A percentile compares a stretch with the other conserved stretches of the same genome.
Evolutionary conservation across 805 yeast species (phyloP).

Genomic region (Hanseniaspora vineae): DNA sequence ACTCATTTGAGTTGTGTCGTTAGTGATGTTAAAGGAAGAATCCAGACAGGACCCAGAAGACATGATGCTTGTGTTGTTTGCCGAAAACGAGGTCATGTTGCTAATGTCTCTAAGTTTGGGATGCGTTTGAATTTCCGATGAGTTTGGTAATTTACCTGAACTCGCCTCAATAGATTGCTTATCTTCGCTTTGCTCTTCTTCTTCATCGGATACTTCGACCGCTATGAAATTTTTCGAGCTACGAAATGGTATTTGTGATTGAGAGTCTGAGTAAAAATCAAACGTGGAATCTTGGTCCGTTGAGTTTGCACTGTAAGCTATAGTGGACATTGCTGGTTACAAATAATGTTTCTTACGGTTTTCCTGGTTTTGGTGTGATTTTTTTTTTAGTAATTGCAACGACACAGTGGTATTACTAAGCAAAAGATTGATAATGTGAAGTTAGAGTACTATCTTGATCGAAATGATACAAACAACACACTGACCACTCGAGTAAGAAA

Average conservation of each 20-base stretch:
- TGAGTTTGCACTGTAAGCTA: conserved; percentile 1
- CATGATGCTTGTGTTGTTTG: not conserved
- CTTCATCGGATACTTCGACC: conserved; percentile 17
- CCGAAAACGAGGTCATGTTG: not conserved
- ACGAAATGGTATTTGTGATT: conserved; percentile 9
- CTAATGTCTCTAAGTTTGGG: not conserved
- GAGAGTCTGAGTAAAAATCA: conserved; percentile 6
- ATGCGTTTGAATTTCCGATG: not conserved
- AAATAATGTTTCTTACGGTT: not conserved
- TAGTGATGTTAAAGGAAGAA: not conserved
- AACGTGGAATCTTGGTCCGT: conserved; percentile 18
- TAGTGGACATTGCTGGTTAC: conserved; percentile 1
- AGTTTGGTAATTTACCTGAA: not conserved
- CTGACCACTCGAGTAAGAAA: not conserved
- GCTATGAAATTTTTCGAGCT: conserved; percentile 18
- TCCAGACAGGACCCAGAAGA: not conserved
- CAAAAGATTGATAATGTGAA: too few species aligned
- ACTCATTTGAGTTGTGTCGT: not conserved
- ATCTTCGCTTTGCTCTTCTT: not conserved
- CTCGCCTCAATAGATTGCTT: not conserved
- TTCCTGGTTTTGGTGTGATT: not conserved
- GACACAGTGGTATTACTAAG: too few species aligned
- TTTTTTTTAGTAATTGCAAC: conserved; percentile 2
- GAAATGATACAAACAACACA: conserved; percentile 3
- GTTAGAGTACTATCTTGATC: too few species aligned